Evolutionary conservation across 208 protist species (phyloP).

Genomic region (Acanthamoeba lenticulata): DNA sequence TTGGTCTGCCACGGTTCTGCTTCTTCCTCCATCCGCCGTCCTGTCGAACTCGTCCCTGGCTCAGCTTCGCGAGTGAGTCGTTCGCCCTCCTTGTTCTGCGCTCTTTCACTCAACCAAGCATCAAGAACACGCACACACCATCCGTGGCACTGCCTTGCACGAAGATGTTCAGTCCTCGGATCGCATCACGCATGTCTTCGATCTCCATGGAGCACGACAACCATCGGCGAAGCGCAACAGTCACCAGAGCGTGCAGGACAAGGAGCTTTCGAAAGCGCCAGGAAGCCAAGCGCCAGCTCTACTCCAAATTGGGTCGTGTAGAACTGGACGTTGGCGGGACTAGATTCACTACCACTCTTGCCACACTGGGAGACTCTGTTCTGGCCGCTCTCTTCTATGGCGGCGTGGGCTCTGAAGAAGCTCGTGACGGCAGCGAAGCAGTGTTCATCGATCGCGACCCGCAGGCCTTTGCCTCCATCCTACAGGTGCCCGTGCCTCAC

Average conservation of each 20-base stretch:
- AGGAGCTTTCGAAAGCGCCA: no score
- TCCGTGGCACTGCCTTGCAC: no score
- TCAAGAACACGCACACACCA: no score
- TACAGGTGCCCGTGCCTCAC: neutral
- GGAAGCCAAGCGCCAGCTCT: neutral
- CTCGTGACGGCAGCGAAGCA: neutral
- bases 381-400: neutral
- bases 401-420: neutral
- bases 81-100: no score
- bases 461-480: neutral
- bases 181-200: no score
- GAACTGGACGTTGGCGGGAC: neutral
- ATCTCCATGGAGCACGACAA: no score
- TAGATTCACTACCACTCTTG: neutral
- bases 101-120: no score
- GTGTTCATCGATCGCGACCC: slow-evolving; percentile 4
- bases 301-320: no score
- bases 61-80: no score
- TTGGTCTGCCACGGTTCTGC: neutral
- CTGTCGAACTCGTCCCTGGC: neutral
- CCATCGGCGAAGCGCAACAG: no score
- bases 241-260: no score
- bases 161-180: no score
- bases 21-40: neutral
- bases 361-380: neutral